These are phyloP conservation scores for Sonneratia alba DNA, from an alignment of 345 rosid genomes.

Conservation along the genomic window DNA sequence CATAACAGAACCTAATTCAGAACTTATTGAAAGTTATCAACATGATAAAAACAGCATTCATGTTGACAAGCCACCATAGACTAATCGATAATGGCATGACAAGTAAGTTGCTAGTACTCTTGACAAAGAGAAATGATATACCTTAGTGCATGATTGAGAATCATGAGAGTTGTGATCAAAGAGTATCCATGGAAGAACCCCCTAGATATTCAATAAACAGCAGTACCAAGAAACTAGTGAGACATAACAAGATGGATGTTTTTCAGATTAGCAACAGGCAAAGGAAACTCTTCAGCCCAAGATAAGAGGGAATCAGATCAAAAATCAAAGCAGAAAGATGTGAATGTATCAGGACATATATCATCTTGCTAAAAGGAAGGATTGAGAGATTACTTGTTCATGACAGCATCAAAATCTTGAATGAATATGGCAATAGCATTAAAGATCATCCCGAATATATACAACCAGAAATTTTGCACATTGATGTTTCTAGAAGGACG, in stretches of 20 bases:
- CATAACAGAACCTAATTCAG: not conserved
- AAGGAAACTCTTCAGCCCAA: not conserved
- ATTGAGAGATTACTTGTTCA: conserved; percentile 53
- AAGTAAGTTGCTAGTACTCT: conserved; percentile 2
- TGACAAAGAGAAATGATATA: conserved; percentile 20
- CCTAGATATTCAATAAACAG: conserved; percentile 29
- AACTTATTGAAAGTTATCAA: not conserved
- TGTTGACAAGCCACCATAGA: not conserved
- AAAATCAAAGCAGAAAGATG: not conserved
- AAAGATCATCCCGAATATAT: conserved; percentile 90
- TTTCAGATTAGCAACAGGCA: not conserved
- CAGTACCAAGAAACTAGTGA: conserved; percentile 1
- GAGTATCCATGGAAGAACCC: conserved; percentile 99
- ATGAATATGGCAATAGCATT: conserved; percentile 80
- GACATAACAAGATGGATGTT: not conserved
- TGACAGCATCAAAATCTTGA: conserved; percentile 90
- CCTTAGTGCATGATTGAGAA: conserved; percentile 97
- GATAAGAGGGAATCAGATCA: not conserved
- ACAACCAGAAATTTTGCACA: conserved; percentile 94
- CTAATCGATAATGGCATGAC: conserved; percentile 7
- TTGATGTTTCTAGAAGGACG: conserved; percentile 90
- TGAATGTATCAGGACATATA: not conserved
- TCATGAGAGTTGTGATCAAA: conserved; percentile 70
- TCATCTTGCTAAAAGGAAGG: conserved; percentile 2
- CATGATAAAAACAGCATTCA: not conserved